Evolutionary conservation across 2,329 filamentous ascomycete genomes (phyloP), one percentile per base, ranked within the genome.

Genomic region (Reticulascus tulasneorum): DNA sequence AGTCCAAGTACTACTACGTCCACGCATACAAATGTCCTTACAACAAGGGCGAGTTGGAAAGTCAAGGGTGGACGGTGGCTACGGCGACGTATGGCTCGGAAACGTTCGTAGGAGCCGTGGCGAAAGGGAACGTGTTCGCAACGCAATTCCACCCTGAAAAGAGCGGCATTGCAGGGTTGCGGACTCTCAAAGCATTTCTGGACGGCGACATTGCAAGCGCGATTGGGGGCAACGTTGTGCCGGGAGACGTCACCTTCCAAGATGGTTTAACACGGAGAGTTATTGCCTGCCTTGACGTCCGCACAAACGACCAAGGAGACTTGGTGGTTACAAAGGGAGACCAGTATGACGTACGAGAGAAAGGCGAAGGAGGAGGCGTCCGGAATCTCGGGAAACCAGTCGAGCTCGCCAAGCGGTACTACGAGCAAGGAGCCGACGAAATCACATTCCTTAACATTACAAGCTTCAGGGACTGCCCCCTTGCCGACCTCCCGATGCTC

Each of bases 91-190:
- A 98, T 60, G 90, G 90, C 21, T 69, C 76, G 11, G 89, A 98
- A 65, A 84, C 84, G 23, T 98, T 98, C 55, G 80, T 97, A 9
- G 93, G 93, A 29, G 93, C 91, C 13, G 75, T 98, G 25, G 86
- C 87, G 21, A 85, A 80, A 52, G 84, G 79, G 15, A 95, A 95
- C 59, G 66, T 97, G 16, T 79, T 95, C 40, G 90, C 84, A 4
- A 95, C 93, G 4, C 93, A 98, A 54, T 98, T 98, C 60, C 93
- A 98, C 65, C 93, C 93, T 0, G 93, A 98, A 57, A 98, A 98
- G 73, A 94, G 87, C 55, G 93, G 93, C 35, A 82, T 84, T 13
- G 91, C 93, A 4, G 93, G 93, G 9, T 66, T 97, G 43, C 75
- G 88, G 20, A 84, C 94, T 1, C 54, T 98, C 47, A 84, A 84